Percentiles rank a stretch among this genome's conserved stretches.
phyloP scores from a whole-genome alignment of 2,329 filamentous ascomycete species.

The Fusarium odoratissimum region DNA sequence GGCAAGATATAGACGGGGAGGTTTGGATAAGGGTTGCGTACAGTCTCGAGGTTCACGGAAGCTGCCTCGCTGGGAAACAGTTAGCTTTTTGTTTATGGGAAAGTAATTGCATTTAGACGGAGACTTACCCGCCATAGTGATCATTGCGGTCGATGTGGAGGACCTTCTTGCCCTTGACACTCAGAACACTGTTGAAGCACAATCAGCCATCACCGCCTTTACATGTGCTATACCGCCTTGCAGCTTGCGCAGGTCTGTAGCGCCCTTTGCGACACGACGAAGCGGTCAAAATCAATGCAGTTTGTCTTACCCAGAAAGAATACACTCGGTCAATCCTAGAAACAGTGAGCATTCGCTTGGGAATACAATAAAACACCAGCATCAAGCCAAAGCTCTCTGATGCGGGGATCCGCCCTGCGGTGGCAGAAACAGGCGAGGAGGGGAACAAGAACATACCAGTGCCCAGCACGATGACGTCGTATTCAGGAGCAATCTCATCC shows the following conservation, averaged over 20 bases:
- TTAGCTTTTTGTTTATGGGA: constrained; percentile 34
- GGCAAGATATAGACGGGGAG: constrained; percentile 26
- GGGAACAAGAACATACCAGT: constrained; percentile 75
- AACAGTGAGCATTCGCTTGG: constrained; percentile 38
- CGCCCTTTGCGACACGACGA: constrained; percentile 5
- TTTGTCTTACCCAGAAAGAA: constrained; percentile 86
- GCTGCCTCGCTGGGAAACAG: constrained; percentile 77
- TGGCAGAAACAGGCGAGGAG: constrained; percentile 29
- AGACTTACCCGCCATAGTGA: constrained; percentile 92
- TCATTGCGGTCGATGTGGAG: constrained; percentile 98
- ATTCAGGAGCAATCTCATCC: constrained; percentile 98
- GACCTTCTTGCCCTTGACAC: constrained; percentile 99
- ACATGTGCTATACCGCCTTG: constrained; percentile 32
- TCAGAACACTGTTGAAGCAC: constrained; percentile 73
- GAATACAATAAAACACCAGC: constrained; percentile 4
- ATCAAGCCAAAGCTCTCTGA: constrained; percentile 29
- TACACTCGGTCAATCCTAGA: constrained; percentile 95
- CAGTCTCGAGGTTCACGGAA: constrained; percentile 95
- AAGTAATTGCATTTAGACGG: not conserved
- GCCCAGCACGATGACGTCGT: constrained; percentile 98
- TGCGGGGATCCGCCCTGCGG: constrained; percentile 39
- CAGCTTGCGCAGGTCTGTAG: constrained; percentile 13
- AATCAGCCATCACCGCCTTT: constrained; percentile 41
- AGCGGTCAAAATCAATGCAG: not conserved
- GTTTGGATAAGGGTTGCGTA: constrained; percentile 56